phyloP scores from a whole-genome alignment of 345 rosid genomes.

The Eucalyptus erythrocorys region DNA sequence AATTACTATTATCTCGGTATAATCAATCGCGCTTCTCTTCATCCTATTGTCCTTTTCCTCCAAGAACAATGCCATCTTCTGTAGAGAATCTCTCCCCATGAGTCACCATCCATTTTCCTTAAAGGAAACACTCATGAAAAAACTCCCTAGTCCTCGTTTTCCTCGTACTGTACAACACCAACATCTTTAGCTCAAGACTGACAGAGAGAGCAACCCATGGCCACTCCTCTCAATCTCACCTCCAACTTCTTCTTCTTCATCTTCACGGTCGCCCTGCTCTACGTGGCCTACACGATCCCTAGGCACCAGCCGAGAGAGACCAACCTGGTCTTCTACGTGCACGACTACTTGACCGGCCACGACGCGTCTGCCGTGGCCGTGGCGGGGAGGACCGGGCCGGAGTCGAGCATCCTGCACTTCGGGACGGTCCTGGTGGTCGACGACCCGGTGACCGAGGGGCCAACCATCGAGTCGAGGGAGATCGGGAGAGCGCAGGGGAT shows the following conservation, averaged over 20 bases:
- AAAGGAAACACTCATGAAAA: not conserved
- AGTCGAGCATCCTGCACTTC: slow-evolving; percentile 14
- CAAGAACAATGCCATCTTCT: not conserved
- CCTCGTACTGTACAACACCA: not conserved
- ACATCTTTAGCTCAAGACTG: not conserved
- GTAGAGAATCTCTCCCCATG: not conserved
- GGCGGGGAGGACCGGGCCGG: slow-evolving; percentile 9
- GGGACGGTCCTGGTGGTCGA: slow-evolving; percentile 27
- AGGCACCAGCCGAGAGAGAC: slow-evolving; percentile 8
- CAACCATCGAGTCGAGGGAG: slow-evolving; percentile 14
- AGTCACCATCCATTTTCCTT: not conserved
- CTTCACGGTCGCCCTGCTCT: slow-evolving; percentile 3
- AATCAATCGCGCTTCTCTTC: not conserved
- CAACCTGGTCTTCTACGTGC: slow-evolving; percentile 22
- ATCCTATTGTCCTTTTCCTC: not conserved
- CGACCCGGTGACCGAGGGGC: slow-evolving; percentile 32
- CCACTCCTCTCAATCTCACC: slow-evolving; percentile 3
- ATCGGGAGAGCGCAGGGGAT: slow-evolving; percentile 34
- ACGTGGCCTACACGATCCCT: slow-evolving; percentile 12
- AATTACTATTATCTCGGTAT: not conserved
- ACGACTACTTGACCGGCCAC: slow-evolving; percentile 17
- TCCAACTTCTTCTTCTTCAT: slow-evolving; percentile 14
- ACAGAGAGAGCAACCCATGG: not conserved
- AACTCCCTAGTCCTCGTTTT: not conserved
- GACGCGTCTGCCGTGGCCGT: slow-evolving; percentile 17